Evolutionary conservation across 2,329 filamentous ascomycete species (phyloP).

Genomic region (Monilinia vaccinii-corymbosi): DNA sequence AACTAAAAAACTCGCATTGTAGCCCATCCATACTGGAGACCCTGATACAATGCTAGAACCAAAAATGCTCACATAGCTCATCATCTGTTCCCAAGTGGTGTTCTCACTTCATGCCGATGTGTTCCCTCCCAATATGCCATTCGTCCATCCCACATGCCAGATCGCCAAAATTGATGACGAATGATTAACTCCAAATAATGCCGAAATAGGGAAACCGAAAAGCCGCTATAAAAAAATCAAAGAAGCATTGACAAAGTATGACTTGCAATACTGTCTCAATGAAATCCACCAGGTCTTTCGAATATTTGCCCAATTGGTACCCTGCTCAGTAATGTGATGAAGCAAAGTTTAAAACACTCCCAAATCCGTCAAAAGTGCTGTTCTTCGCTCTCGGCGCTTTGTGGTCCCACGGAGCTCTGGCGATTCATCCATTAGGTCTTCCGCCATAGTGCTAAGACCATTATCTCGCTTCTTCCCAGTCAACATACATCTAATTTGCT

Average conservation of each 20-base stretch:
- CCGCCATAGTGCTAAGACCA: neutral
- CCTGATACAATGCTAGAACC: neutral
- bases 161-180: neutral
- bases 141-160: neutral
- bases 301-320: no score
- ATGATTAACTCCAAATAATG: neutral
- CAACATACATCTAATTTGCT: neutral
- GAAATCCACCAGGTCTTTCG: no score
- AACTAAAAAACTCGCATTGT: neutral
- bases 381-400: conserved; percentile 5
- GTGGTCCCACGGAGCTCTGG: neutral
- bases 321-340: neutral
- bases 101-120: neutral
- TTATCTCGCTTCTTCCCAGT: conserved; percentile 1
- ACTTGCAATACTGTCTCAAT: no score
- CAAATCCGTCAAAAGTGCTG: neutral
- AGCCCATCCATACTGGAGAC: neutral
- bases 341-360: neutral
- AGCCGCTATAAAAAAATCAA: neutral
- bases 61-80: neutral
- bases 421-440: neutral
- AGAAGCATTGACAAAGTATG: neutral
- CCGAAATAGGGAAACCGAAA: neutral
- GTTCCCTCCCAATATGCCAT: neutral
- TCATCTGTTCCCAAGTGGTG: neutral